Evolutionary conservation across 2,329 filamentous ascomycete genomes (phyloP).

Genomic region (Neonectria neomacrospora): DNA sequence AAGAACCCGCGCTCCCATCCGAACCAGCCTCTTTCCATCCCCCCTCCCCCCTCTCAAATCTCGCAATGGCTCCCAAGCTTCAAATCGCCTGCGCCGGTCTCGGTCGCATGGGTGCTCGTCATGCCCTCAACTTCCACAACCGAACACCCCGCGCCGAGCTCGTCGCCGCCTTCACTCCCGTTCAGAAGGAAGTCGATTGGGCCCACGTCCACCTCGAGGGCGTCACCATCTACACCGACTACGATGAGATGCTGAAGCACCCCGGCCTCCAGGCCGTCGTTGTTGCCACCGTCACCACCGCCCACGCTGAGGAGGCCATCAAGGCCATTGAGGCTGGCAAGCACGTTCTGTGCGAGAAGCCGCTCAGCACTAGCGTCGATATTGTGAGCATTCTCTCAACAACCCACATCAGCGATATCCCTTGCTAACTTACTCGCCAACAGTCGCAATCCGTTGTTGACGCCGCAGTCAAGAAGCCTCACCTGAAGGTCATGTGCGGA

Average conservation of each 20-base stretch:
- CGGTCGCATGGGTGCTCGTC: conserved; percentile 44
- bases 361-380: conserved; percentile 54
- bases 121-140: conserved; percentile 44
- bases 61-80: conserved; percentile 40
- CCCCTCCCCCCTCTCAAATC: not conserved
- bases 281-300: conserved; percentile 42
- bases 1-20: conserved; percentile 7
- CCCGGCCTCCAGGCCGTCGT: conserved; percentile 43
- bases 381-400: conserved; percentile 55
- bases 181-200: conserved; percentile 41
- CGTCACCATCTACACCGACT: conserved; percentile 39
- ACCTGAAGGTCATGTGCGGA: conserved; percentile 70
- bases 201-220: conserved; percentile 38
- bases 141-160: conserved; percentile 41
- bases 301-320: conserved; percentile 43
- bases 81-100: conserved; percentile 41
- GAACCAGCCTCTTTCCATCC: conserved; percentile 6
- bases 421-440: conserved; percentile 11
- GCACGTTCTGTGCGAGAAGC: conserved; percentile 44
- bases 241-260: conserved; percentile 44
- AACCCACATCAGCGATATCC: not conserved
- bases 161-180: conserved; percentile 42
- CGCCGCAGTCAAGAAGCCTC: conserved; percentile 64
- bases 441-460: conserved; percentile 70
- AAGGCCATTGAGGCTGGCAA: conserved; percentile 43